phyloP scores from a whole-genome alignment of 2,329 filamentous ascomycete genomes.

The Nakataea oryzae region DNA sequence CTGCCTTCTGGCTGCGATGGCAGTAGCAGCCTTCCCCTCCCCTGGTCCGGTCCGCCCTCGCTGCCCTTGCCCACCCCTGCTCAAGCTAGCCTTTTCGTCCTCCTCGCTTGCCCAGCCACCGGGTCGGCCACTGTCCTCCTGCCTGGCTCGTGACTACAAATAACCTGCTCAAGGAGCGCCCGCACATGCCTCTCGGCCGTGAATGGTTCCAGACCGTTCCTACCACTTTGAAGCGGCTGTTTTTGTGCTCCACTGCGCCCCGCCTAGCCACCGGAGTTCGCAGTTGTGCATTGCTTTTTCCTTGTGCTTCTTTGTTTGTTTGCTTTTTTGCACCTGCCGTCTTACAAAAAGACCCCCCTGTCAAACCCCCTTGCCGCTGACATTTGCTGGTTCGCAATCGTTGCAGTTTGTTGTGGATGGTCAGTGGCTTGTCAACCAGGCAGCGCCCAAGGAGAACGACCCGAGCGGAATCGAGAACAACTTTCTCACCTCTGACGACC shows the following conservation, averaged over 20 bases:
- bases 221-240: neutral
- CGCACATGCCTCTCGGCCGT: neutral
- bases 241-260: neutral
- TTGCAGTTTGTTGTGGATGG: conserved; percentile 88
- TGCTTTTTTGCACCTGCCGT: neutral
- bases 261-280: neutral
- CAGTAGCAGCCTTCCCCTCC: neutral
- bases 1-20: no score
- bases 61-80: neutral
- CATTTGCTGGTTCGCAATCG: conserved; percentile 5
- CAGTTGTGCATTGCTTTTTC: conserved; percentile 3
- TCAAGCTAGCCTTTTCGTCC: neutral
- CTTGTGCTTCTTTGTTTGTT: conserved; percentile 4
- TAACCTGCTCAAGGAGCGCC: neutral
- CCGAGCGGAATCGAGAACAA: conserved; percentile 83
- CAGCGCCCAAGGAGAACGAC: conserved; percentile 74
- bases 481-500: conserved; percentile 67
- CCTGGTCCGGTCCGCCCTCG: neutral
- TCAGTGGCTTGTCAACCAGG: conserved; percentile 75
- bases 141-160: neutral
- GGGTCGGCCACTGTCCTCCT: neutral
- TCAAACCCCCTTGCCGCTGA: conserved; percentile 14
- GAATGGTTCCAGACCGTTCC: neutral
- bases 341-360: neutral
- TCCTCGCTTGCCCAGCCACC: neutral